Evolutionary conservation across 768 basidiomycete species (phyloP).

Genomic region (Trametes coccinea): DNA sequence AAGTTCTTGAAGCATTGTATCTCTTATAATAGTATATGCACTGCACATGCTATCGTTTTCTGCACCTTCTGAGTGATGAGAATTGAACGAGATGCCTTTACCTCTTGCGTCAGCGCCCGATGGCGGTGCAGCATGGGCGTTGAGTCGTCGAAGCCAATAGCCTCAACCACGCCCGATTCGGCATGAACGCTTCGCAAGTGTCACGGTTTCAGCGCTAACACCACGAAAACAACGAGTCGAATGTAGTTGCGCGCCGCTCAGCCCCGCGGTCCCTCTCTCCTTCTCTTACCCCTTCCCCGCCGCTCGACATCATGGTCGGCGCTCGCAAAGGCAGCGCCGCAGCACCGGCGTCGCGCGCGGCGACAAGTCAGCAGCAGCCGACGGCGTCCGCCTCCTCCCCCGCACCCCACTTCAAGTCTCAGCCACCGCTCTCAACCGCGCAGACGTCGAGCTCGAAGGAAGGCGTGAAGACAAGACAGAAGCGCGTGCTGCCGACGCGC

Average conservation of each 20-base stretch:
- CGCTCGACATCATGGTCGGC: slow-evolving; percentile 10
- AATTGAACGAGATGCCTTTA: no score
- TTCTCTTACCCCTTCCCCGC: neutral
- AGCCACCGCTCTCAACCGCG: slow-evolving; percentile 5
- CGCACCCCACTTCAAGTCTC: slow-evolving; percentile 1
- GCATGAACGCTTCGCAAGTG: slow-evolving; percentile 9
- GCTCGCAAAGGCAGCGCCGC: slow-evolving; percentile 8
- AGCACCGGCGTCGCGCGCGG: slow-evolving; percentile 19
- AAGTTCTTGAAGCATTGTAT: neutral
- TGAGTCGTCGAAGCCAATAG: slow-evolving; percentile 15
- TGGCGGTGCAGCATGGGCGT: neutral
- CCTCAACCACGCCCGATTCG: slow-evolving; percentile 6
- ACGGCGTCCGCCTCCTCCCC: slow-evolving; percentile 17
- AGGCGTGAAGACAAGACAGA: slow-evolving; percentile 48
- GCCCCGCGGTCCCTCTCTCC: neutral
- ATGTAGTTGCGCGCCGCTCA: slow-evolving; percentile 13
- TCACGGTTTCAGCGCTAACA: slow-evolving; percentile 15
- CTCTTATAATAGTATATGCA: no score
- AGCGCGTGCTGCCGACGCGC: slow-evolving; percentile 81
- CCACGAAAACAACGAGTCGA: slow-evolving; percentile 10
- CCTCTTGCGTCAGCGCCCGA: no score
- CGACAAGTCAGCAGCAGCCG: slow-evolving; percentile 6
- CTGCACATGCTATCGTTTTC: no score
- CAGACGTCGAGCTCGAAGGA: slow-evolving; percentile 14
- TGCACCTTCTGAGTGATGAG: no score